Percentiles rank a stretch among this genome's conserved stretches.
Conservation (phyloP, 805 yeast species). For the Metschnikowia borealis region DNA sequence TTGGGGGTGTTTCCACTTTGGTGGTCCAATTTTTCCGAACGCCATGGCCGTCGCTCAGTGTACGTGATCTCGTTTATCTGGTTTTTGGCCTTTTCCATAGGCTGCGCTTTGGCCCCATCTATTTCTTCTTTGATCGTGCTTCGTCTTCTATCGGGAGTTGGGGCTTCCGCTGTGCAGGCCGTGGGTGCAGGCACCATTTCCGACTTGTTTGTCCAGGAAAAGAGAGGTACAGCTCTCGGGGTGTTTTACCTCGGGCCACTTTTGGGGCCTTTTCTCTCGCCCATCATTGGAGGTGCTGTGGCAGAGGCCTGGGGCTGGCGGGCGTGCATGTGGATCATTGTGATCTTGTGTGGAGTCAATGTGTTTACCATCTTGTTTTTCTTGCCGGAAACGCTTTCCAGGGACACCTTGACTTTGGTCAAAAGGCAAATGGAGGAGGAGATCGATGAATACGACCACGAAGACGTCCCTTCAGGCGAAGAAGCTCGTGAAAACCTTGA, state of each 20-base stretch:
- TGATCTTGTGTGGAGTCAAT: constrained; percentile 57
- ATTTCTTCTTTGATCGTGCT: constrained; percentile 63
- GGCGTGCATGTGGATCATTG: constrained; percentile 83
- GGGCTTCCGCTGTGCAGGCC: constrained; percentile 75
- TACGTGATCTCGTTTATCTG: constrained; percentile 64
- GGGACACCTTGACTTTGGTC: constrained; percentile 46
- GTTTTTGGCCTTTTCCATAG: constrained; percentile 64
- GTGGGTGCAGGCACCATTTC: constrained; percentile 88
- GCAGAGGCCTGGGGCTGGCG: constrained; percentile 78
- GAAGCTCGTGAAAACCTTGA: background rate
- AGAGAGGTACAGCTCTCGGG: constrained; percentile 79
- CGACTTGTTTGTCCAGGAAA: constrained; percentile 62
- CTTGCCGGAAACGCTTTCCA: constrained; percentile 78
- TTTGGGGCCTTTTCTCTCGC: constrained; percentile 75
- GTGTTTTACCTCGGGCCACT: constrained; percentile 76
- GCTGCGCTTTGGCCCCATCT: constrained; percentile 61
- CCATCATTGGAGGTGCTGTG: constrained; percentile 74
- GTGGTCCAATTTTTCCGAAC: constrained; percentile 83
- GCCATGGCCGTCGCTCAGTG: constrained; percentile 69
- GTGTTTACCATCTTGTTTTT: constrained; percentile 47
- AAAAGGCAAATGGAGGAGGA: constrained; percentile 8
- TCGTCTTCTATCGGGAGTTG: constrained; percentile 73
- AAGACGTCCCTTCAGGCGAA: constrained; percentile 5
- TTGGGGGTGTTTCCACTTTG: constrained; percentile 80
- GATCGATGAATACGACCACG: background rate